Conservation (phyloP, 2,329 filamentous ascomycete species). For the Pyrenochaeta sp. region DNA sequence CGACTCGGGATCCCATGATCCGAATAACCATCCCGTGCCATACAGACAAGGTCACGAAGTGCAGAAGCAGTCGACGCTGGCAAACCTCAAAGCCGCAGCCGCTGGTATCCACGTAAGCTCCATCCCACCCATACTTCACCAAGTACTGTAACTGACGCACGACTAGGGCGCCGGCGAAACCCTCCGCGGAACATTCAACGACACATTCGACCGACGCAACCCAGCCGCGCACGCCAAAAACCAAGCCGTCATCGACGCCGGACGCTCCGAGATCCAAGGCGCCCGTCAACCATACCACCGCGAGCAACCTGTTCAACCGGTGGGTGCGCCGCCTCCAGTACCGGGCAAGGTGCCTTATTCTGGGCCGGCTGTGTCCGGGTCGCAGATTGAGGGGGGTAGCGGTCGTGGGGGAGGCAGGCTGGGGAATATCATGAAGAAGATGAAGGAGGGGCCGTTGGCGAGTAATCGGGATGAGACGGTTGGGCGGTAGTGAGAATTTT, state of each 20-base stretch:
- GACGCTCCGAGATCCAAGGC: conserved; percentile 41
- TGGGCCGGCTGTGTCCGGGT: conserved; percentile 31
- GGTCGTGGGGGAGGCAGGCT: conserved; percentile 32
- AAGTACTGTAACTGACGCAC: conserved; percentile 7
- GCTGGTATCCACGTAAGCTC: conserved; percentile 45
- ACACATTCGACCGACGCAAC: conserved; percentile 40
- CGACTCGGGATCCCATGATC: conserved; percentile 13
- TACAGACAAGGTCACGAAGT: conserved; percentile 30
- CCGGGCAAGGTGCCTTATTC: conserved; percentile 20
- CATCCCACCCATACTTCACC: background rate
- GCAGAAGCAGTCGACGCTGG: conserved; percentile 38
- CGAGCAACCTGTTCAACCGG: conserved; percentile 8
- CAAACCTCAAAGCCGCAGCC: conserved; percentile 43
- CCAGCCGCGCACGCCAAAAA: conserved; percentile 41
- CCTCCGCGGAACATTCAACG: conserved; percentile 45
- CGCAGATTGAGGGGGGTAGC: conserved; percentile 30
- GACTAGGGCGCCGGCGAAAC: conserved; percentile 44
- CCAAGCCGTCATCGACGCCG: conserved; percentile 40
- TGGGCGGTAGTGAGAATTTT: background rate
- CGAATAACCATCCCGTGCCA: conserved; percentile 28
- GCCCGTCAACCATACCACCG: conserved; percentile 15
- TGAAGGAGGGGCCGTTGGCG: conserved; percentile 37
- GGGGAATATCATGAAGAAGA: conserved; percentile 44
- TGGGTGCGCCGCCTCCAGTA: conserved; percentile 18
- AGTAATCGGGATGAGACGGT: conserved; percentile 15